These are phyloP conservation scores for Ilex aquifolium DNA, from an alignment of 257 asterid genomes.

Conservation along the genomic window DNA sequence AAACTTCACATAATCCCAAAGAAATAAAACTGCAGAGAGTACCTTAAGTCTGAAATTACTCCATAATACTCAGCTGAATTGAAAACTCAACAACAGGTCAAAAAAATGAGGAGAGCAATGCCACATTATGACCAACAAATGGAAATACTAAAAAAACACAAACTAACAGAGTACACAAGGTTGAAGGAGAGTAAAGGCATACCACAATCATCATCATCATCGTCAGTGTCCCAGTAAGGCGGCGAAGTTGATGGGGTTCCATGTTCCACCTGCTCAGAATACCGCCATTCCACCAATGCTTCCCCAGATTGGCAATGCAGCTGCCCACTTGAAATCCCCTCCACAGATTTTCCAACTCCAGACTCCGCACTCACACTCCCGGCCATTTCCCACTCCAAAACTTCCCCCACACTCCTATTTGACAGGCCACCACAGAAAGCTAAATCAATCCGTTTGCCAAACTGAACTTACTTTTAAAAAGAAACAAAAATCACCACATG, in stretches of 20 bases:
- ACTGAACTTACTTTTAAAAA: not conserved
- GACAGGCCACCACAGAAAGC: not conserved
- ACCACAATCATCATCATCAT: slow-evolving; percentile 64
- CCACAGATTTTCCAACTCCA: slow-evolving; percentile 54
- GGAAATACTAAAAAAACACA: not conserved
- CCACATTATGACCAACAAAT: not conserved
- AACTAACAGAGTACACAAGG: not conserved
- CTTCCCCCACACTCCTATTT: slow-evolving; percentile 36
- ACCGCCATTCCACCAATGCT: slow-evolving; percentile 75
- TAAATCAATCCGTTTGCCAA: not conserved
- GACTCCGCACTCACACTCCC: slow-evolving; percentile 41
- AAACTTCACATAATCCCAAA: too few species aligned
- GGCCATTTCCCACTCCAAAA: slow-evolving; percentile 56
- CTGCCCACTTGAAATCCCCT: slow-evolving; percentile 46
- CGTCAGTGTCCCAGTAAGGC: slow-evolving; percentile 75
- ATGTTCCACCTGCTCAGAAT: slow-evolving; percentile 69
- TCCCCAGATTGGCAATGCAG: slow-evolving; percentile 56
- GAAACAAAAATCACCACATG: not conserved
- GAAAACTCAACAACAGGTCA: not conserved
- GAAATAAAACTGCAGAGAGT: too few species aligned
- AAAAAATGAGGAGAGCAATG: not conserved
- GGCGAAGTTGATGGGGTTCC: slow-evolving; percentile 76
- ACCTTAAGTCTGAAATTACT: not conserved
- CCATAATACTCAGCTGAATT: not conserved
- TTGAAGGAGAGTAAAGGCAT: slow-evolving; percentile 10